Percentiles rank a stretch among this genome's conserved stretches.
Evolutionary conservation across 768 basidiomycete genomes (phyloP).

Genomic region (Boletus bicolor): DNA sequence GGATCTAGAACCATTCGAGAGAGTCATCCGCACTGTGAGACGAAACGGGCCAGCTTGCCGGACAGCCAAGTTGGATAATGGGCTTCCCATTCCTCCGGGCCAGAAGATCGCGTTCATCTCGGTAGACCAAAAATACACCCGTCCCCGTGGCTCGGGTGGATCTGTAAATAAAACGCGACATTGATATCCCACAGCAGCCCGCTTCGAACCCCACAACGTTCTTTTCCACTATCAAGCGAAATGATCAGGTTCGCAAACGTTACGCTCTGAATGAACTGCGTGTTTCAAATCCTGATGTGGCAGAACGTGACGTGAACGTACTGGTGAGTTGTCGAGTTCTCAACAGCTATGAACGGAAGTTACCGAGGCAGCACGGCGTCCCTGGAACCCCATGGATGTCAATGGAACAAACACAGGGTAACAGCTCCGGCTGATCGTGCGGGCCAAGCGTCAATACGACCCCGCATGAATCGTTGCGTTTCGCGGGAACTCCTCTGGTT

Average conservation of each 20-base stretch:
- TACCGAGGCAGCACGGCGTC: conserved; percentile 1
- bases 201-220: conserved; percentile 27
- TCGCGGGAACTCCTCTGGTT: conserved; percentile 15
- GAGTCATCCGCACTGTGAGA: background rate
- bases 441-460: conserved; percentile 2
- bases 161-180: conserved; percentile 2
- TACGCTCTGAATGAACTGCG: background rate
- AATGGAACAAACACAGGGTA: background rate
- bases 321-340: background rate
- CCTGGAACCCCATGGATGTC: background rate
- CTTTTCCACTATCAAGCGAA: conserved; percentile 19
- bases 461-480: conserved; percentile 5
- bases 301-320: background rate
- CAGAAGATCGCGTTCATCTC: background rate
- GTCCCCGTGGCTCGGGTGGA: conserved; percentile 2
- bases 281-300: conserved; percentile 10
- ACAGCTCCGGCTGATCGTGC: background rate
- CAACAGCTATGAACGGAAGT: background rate
- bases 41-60: background rate
- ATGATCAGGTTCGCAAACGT: conserved; percentile 11
- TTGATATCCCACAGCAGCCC: conserved; percentile 10
- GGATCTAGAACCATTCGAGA: background rate
- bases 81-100: background rate
- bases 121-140: background rate
- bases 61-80: background rate